Conservation (phyloP, 495 filamentous ascomycete species). For the Lepidopterella palustris region DNA sequence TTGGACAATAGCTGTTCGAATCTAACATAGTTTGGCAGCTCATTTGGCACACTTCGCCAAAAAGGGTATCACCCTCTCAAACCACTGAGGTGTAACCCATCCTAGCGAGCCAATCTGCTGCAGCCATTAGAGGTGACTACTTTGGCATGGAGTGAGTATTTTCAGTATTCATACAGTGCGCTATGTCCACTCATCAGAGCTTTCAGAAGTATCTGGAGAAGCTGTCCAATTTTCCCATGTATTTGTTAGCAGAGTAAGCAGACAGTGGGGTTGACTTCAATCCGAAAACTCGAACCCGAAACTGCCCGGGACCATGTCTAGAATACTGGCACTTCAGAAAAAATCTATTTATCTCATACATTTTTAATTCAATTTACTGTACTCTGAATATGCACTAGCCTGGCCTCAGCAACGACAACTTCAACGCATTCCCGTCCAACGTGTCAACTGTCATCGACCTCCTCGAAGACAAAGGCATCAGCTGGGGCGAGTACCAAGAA, state of each 20-base stretch:
- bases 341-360: too few species aligned
- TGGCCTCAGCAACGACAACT: constrained; percentile 27
- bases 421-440: constrained; percentile 32
- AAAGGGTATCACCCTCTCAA: constrained; percentile 31
- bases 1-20: not conserved
- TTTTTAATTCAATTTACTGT: too few species aligned
- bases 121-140: constrained; percentile 31
- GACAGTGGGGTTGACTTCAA: too few species aligned
- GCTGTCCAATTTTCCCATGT: too few species aligned
- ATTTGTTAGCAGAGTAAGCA: too few species aligned
- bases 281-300: too few species aligned
- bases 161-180: too few species aligned
- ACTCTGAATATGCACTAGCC: too few species aligned
- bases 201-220: too few species aligned
- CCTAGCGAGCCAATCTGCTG: constrained; percentile 38
- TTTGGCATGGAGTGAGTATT: constrained; percentile 32
- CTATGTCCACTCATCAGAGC: too few species aligned
- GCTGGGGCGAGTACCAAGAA: constrained; percentile 35
- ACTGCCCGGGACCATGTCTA: too few species aligned
- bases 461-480: constrained; percentile 33
- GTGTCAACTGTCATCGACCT: constrained; percentile 33
- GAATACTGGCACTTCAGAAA: too few species aligned
- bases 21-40: not conserved
- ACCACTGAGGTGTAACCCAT: constrained; percentile 50
- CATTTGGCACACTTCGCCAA: constrained; percentile 32